These are phyloP conservation scores for Carallia brachiata DNA, from an alignment of 345 rosid species.

Conservation along the genomic window DNA sequence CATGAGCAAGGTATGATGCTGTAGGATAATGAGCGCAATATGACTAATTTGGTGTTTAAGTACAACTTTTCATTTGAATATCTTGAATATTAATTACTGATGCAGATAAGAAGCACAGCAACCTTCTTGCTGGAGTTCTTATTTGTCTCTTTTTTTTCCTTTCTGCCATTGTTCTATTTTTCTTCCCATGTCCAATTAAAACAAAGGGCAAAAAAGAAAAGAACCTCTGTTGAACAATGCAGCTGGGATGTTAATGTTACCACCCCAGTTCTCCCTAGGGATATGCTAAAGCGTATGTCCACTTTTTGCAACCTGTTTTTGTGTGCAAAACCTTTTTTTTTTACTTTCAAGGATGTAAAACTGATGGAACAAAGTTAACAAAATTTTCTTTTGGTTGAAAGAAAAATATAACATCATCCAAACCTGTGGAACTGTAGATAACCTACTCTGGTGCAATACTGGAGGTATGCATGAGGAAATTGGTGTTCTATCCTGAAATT, in stretches of 20 bases:
- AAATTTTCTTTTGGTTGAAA: conserved; percentile 10
- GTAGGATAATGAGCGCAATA: neutral
- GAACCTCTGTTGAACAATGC: too few relatives aligned
- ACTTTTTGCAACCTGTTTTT: neutral
- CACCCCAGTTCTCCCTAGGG: too few relatives aligned
- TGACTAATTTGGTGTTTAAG: too few relatives aligned
- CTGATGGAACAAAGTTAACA: conserved; percentile 33
- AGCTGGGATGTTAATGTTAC: too few relatives aligned
- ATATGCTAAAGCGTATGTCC: neutral
- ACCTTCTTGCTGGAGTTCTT: too few relatives aligned
- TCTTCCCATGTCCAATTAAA: too few relatives aligned
- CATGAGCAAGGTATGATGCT: conserved; percentile 60
- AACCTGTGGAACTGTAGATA: conserved; percentile 43
- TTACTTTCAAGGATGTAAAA: neutral
- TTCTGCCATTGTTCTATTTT: too few relatives aligned
- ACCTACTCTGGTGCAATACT: conserved; percentile 73
- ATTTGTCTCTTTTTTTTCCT: too few relatives aligned
- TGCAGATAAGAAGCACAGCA: too few relatives aligned
- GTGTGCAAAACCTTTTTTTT: neutral
- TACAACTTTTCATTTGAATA: too few relatives aligned
- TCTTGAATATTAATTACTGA: too few relatives aligned
- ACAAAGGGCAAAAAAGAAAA: too few relatives aligned
- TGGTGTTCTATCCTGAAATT: conserved; percentile 89
- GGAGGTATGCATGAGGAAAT: conserved; percentile 92
- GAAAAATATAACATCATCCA: neutral